These are phyloP conservation scores for Zangia roseola DNA, from an alignment of 768 basidiomycete genomes.

Conservation along the genomic window DNA sequence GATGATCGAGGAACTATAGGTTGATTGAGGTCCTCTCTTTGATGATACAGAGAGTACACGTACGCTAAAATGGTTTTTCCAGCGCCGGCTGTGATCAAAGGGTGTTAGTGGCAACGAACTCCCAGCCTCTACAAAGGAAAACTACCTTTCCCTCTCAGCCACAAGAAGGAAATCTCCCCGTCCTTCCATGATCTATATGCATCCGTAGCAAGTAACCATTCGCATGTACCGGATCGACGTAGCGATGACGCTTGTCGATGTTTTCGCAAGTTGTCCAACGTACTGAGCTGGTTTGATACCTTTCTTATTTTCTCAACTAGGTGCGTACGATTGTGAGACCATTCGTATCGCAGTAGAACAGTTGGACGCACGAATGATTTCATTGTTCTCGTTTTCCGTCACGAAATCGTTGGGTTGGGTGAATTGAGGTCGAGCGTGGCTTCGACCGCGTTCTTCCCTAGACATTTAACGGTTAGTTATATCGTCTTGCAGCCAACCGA, in stretches of 20 bases:
- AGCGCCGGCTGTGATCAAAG: neutral
- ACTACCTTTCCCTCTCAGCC: conserved; percentile 19
- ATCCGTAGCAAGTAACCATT: conserved; percentile 6
- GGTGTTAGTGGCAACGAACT: too few relatives aligned
- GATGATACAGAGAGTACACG: neutral
- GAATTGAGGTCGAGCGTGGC: neutral
- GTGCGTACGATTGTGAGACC: neutral
- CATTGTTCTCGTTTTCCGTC: neutral
- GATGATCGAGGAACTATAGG: neutral
- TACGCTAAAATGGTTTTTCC: conserved; percentile 3
- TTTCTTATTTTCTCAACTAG: conserved; percentile 1
- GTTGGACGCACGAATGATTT: conserved; percentile 1
- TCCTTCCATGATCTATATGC: conserved; percentile 6
- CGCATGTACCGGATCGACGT: conserved; percentile 12
- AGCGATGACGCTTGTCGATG: neutral
- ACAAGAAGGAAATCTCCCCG: conserved; percentile 7
- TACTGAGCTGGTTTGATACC: neutral
- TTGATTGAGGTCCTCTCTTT: neutral
- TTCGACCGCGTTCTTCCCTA: too few relatives aligned
- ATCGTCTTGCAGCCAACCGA: too few relatives aligned
- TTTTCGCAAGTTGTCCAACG: neutral
- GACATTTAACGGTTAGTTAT: too few relatives aligned
- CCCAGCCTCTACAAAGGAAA: too few relatives aligned
- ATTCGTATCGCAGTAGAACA: fast-evolving
- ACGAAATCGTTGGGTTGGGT: neutral